Base-by-base conservation (phyloP, 2,329 filamentous ascomycete species). In the Penicillium sp. region DNA sequence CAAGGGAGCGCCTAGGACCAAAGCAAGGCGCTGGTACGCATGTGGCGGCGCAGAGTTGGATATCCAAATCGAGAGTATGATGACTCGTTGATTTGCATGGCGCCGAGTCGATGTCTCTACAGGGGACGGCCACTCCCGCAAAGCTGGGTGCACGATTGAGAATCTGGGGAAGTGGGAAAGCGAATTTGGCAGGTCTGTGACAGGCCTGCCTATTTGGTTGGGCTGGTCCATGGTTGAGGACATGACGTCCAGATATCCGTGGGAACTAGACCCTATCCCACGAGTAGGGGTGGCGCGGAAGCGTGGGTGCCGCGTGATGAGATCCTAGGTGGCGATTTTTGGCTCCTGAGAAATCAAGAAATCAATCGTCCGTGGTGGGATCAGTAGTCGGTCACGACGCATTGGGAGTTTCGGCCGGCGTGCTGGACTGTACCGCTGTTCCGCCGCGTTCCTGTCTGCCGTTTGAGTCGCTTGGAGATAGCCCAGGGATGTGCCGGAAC, bases 81-180 rank as follows among this genome's bases (percentile, higher is more conserved):
- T 62, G 60, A 63, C 60, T 39, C 60, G 50, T 61, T 59, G 46
- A 63, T 52, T 54, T 27, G 24, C 9, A 10, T 9, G 10, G 4
- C 27, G 24, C 24, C 17, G n/a, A 36, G 12, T 24, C 36, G 36
- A 12, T 20, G 3, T 10, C 10, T 20, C 26, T 17, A 30, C 15
- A n/a, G 34, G 15, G 20, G 36, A 32, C 30, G 24, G 42, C 24
- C 15, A 44, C 48, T 13, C 39, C 46, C 59, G 42, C 15, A 15
- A 13, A 37, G 21, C 21, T 24, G 21, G 13, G 6, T 15, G 9
- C 9, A 26, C 20, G 44, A 30, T 34, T 42, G 36, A 60, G 33
- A 62, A 49, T 56, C 52, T 18, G 57, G 57, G 57, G 55, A 59
- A 57, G 42, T 49, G 50, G 42, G 32, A 44, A 36, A 24, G 7